phyloP scores from a whole-genome alignment of 2,329 filamentous ascomycete species.

The Colletotrichum zoysiae region DNA sequence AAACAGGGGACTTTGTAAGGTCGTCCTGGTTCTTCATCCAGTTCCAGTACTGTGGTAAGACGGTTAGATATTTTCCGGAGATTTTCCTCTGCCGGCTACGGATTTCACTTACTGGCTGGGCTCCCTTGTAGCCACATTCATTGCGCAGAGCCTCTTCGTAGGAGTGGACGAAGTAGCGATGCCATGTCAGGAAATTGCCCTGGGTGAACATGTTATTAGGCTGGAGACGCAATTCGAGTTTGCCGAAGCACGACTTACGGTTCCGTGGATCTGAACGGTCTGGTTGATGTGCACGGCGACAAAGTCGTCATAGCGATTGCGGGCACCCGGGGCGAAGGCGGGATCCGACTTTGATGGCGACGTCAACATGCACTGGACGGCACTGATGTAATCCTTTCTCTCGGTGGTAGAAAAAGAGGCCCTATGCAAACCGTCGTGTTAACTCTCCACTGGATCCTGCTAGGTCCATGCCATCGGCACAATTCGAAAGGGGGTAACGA shows the following conservation, averaged over 20 bases:
- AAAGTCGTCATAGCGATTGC: slow-evolving; percentile 43
- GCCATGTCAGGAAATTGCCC: slow-evolving; percentile 43
- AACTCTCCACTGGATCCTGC: neutral
- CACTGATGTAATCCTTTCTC: slow-evolving; percentile 40
- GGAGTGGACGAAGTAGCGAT: slow-evolving; percentile 41
- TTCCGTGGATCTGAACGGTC: slow-evolving; percentile 34
- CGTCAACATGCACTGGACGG: slow-evolving; percentile 40
- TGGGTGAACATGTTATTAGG: neutral
- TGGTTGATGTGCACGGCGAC: slow-evolving; percentile 43
- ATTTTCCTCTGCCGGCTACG: slow-evolving; percentile 6
- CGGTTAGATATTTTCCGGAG: slow-evolving; percentile 21
- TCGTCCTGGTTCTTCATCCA: slow-evolving; percentile 50
- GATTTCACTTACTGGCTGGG: slow-evolving; percentile 32
- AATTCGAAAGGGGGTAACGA: neutral
- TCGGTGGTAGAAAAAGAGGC: slow-evolving; percentile 34
- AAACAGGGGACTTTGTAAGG: slow-evolving; percentile 51
- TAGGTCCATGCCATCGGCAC: neutral
- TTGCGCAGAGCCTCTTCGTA: slow-evolving; percentile 42
- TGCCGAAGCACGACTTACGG: slow-evolving; percentile 9
- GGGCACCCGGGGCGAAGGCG: slow-evolving; percentile 33
- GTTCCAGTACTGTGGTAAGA: slow-evolving; percentile 50
- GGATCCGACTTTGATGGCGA: slow-evolving; percentile 31
- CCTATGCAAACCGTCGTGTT: neutral
- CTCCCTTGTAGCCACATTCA: slow-evolving; percentile 42
- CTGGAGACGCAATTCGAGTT: accelerated